Conservation (phyloP, 2,329 filamentous ascomycete species). For the Nakataea oryzae region DNA sequence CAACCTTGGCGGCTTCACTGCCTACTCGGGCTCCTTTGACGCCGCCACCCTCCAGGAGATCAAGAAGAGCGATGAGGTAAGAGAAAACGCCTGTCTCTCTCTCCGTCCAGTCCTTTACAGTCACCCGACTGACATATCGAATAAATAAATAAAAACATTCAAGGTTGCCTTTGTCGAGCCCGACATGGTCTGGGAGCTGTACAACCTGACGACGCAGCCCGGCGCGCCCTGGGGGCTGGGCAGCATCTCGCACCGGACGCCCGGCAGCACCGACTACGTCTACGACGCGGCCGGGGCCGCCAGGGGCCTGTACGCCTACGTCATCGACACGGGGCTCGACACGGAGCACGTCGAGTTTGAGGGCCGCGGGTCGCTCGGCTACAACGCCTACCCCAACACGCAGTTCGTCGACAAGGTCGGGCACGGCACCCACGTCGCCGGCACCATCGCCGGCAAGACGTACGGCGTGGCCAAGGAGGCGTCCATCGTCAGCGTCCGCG, state of each 20-base stretch:
- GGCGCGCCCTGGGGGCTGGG: constrained; percentile 16
- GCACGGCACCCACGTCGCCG: constrained; percentile 23
- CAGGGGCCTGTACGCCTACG: constrained; percentile 24
- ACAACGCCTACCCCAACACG: constrained; percentile 13
- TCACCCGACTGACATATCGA: not conserved
- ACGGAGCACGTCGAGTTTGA: constrained; percentile 22
- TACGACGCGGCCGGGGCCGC: constrained; percentile 14
- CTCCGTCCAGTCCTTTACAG: not conserved
- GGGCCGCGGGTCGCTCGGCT: constrained; percentile 17
- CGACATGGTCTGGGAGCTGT: constrained; percentile 12
- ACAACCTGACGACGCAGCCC: constrained; percentile 12
- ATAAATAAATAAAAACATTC: constrained; percentile 8
- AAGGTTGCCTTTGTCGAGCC: constrained; percentile 23
- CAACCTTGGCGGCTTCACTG: constrained; percentile 23
- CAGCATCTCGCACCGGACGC: constrained; percentile 14
- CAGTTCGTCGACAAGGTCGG: constrained; percentile 14
- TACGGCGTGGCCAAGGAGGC: constrained; percentile 21
- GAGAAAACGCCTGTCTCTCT: no score
- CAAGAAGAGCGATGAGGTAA: constrained; percentile 14
- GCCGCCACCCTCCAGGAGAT: constrained; percentile 28
- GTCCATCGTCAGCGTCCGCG: constrained; percentile 20
- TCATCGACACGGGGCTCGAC: constrained; percentile 34
- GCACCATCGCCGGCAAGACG: constrained; percentile 16
- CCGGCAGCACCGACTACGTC: constrained; percentile 9
- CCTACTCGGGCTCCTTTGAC: constrained; percentile 32